A percentile compares a stretch with the other conserved stretches of the same genome.
phyloP scores from a whole-genome alignment of 2,329 filamentous ascomycete genomes.

The Penicillium sp. region DNA sequence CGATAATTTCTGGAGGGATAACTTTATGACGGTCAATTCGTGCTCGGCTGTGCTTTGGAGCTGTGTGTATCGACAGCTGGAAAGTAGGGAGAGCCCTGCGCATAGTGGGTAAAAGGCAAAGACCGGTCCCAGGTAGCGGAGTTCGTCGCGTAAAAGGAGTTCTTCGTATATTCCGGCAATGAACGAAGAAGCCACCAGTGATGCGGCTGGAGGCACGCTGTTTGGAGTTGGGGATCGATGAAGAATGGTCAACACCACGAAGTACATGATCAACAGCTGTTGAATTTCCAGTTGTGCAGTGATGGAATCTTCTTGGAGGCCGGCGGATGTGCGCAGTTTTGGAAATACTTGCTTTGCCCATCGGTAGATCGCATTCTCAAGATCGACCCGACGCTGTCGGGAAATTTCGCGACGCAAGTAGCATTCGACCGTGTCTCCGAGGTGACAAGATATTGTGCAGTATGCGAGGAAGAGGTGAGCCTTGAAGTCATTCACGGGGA shows the following conservation, averaged over 20 bases:
- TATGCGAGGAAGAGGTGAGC: constrained; percentile 37
- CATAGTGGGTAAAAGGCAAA: constrained; percentile 41
- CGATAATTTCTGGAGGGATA: constrained; percentile 25
- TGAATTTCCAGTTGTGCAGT: constrained; percentile 31
- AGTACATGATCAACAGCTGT: constrained; percentile 37
- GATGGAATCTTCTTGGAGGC: constrained; percentile 14
- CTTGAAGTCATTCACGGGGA: constrained; percentile 25
- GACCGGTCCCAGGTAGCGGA: constrained; percentile 38
- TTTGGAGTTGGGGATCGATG: constrained; percentile 31
- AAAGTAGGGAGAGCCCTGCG: constrained; percentile 38
- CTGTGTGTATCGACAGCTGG: constrained; percentile 34
- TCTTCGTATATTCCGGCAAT: constrained; percentile 41
- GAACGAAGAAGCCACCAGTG: constrained; percentile 39
- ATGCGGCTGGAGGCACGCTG: constrained; percentile 33
- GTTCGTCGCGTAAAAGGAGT: constrained; percentile 39
- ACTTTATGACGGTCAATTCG: constrained; percentile 23
- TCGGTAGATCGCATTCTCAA: constrained; percentile 38
- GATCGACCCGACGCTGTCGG: constrained; percentile 26
- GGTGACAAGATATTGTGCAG: constrained; percentile 36
- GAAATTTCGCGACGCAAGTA: constrained; percentile 32
- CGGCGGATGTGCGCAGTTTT: constrained; percentile 15
- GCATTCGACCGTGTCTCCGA: constrained; percentile 40
- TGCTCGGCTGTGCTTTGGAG: constrained; percentile 24
- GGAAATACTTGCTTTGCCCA: constrained; percentile 36
- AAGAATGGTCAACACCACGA: constrained; percentile 37